phyloP scores from a whole-genome alignment of 2,329 filamentous ascomycete species.

The Phaeosphaeria sp. region DNA sequence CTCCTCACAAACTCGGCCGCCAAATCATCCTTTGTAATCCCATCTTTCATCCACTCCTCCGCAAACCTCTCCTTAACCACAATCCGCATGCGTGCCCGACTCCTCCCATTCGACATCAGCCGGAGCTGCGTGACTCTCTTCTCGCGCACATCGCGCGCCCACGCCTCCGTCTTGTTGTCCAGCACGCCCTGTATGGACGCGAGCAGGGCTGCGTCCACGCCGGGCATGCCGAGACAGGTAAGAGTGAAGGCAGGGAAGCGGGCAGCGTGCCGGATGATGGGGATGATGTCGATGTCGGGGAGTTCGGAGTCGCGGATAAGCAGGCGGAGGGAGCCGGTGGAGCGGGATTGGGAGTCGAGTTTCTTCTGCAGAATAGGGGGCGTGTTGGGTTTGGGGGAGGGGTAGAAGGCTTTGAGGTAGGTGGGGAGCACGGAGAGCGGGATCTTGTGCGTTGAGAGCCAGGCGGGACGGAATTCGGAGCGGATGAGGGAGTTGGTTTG shows the following conservation, averaged over 20 bases:
- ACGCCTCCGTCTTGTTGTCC: constrained; percentile 18
- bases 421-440: constrained; percentile 17
- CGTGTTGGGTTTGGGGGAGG: not conserved
- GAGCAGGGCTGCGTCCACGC: not conserved
- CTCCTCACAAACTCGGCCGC: not conserved
- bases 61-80: constrained; percentile 25
- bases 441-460: constrained; percentile 30
- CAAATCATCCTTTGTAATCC: not conserved
- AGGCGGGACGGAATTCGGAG: constrained; percentile 34
- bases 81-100: not conserved
- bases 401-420: constrained; percentile 33
- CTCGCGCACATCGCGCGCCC: constrained; percentile 14
- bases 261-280: constrained; percentile 23
- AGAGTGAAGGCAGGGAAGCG: constrained; percentile 25
- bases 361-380: constrained; percentile 3
- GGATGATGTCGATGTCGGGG: constrained; percentile 11
- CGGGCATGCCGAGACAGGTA: not conserved
- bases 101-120: not conserved
- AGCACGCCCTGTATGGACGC: constrained; percentile 15
- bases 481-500: constrained; percentile 30
- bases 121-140: constrained; percentile 21
- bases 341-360: constrained; percentile 8
- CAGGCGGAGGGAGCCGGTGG: constrained; percentile 16
- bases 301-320: constrained; percentile 16
- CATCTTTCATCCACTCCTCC: constrained; percentile 23